A percentile compares a stretch with the other conserved stretches of the same genome.
Evolutionary conservation across 2,329 filamentous ascomycete species (phyloP).

Genomic region (Leptosphaerulina australis): DNA sequence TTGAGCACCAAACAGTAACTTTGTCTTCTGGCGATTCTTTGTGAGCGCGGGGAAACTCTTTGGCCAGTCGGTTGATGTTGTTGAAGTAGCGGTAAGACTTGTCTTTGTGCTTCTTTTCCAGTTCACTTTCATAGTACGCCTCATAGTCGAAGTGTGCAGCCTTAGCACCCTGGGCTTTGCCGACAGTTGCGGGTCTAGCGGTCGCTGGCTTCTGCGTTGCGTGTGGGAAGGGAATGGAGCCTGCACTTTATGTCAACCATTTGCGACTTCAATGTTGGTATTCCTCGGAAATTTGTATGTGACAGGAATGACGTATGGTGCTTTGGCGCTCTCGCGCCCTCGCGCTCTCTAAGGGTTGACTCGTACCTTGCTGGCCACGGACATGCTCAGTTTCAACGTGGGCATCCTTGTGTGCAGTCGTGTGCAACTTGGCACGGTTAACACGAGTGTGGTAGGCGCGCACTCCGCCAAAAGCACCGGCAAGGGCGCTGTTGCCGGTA

Average conservation of each 20-base stretch:
- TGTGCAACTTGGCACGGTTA: slow-evolving; percentile 79
- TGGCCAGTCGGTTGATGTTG: slow-evolving; percentile 98
- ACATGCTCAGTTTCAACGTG: slow-evolving; percentile 66
- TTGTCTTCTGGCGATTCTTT: slow-evolving; percentile 81
- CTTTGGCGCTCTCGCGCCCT: background rate
- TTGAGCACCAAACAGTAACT: slow-evolving; percentile 98
- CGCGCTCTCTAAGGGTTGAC: background rate
- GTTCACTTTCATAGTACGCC: slow-evolving; percentile 81
- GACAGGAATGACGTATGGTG: slow-evolving; percentile 12
- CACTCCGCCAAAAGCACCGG: slow-evolving; percentile 57
- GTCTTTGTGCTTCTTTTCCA: slow-evolving; percentile 99
- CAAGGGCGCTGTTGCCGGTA: slow-evolving; percentile 53
- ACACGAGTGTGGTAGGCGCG: slow-evolving; percentile 57
- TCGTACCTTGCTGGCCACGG: slow-evolving; percentile 52
- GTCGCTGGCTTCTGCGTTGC: slow-evolving; percentile 33
- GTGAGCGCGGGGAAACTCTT: slow-evolving; percentile 94
- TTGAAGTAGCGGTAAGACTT: slow-evolving; percentile 99
- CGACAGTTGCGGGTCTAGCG: slow-evolving; percentile 37
- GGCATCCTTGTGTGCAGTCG: slow-evolving; percentile 76
- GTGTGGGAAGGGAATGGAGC: slow-evolving; percentile 37
- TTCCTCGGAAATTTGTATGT: slow-evolving; percentile 2
- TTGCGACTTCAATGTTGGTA: background rate
- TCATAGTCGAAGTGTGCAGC: slow-evolving; percentile 83
- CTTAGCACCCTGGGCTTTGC: slow-evolving; percentile 56
- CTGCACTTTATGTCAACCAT: slow-evolving; percentile 24